A percentile compares a stretch with the other conserved stretches of the same genome.
Evolutionary conservation across 495 filamentous ascomycete genomes (phyloP).

Genomic region (Annulohypoxylon maeteangense): DNA sequence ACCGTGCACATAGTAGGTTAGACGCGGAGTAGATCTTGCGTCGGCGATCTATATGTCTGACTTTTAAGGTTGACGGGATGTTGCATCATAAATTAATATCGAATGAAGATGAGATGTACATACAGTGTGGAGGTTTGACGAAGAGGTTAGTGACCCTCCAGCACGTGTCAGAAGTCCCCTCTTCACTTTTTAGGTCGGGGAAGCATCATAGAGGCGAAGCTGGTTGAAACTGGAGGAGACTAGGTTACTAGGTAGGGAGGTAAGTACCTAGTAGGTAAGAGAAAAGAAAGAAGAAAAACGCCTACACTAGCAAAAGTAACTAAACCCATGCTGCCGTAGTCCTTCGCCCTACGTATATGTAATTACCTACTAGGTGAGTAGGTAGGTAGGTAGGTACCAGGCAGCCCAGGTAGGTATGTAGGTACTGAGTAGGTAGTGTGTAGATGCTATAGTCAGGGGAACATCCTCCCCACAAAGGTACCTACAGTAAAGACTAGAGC

Average conservation of each 20-base stretch:
- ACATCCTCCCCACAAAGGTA: conserved; percentile 22
- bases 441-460: conserved; percentile 10
- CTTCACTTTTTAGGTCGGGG: not conserved
- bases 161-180: conserved; percentile 12
- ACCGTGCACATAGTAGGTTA: conserved; percentile 15
- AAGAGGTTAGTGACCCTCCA: not conserved
- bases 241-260: no score
- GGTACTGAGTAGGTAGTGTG: no score
- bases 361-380: not conserved
- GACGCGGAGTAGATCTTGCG: conserved; percentile 40
- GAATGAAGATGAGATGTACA: conserved; percentile 1
- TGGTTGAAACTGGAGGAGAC: not conserved
- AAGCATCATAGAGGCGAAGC: conserved; percentile 2
- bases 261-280: no score
- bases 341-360: not conserved
- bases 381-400: no score
- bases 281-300: not conserved
- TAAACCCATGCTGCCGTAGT: not conserved
- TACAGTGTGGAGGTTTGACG: not conserved
- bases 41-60: conserved; percentile 33
- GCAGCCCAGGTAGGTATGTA: not conserved
- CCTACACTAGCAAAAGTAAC: conserved; percentile 1
- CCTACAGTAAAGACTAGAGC: conserved; percentile 5
- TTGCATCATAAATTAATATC: conserved; percentile 4
- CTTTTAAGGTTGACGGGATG: conserved; percentile 20